phyloP scores from a whole-genome alignment of 495 filamentous ascomycete species.

The Cetradonia linearis region DNA sequence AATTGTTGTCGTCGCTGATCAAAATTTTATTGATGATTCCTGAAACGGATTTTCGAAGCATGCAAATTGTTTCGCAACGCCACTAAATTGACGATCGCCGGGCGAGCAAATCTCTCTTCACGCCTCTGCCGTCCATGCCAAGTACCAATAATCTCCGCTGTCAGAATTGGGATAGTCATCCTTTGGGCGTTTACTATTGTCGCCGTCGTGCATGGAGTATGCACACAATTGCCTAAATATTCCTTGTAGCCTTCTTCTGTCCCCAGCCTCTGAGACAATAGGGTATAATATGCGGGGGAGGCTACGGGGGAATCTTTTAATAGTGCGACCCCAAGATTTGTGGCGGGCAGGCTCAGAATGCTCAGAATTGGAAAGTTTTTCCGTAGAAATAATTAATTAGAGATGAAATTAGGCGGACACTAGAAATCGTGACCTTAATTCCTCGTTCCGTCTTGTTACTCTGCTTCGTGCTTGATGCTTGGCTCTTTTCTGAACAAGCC shows the following conservation, averaged over 20 bases:
- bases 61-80: conserved; percentile 14
- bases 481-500: not conserved
- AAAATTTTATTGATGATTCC: not conserved
- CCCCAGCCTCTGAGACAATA: not conserved
- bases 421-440: not conserved
- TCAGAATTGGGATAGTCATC: conserved; percentile 6
- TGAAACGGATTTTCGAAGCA: conserved; percentile 8
- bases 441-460: not conserved
- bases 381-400: not conserved
- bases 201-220: not conserved
- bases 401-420: not conserved
- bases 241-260: not conserved
- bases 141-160: conserved; percentile 20
- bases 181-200: not conserved
- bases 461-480: not conserved
- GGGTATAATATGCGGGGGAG: not conserved
- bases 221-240: not conserved
- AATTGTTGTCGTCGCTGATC: no score
- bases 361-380: not conserved
- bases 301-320: not conserved
- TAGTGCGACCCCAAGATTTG: not conserved
- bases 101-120: conserved; percentile 14
- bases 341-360: not conserved
- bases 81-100: conserved; percentile 16
- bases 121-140: conserved; percentile 17